Evolutionary conservation across 495 filamentous ascomycete species (phyloP).

Genomic region (Gamarada debralockiae): DNA sequence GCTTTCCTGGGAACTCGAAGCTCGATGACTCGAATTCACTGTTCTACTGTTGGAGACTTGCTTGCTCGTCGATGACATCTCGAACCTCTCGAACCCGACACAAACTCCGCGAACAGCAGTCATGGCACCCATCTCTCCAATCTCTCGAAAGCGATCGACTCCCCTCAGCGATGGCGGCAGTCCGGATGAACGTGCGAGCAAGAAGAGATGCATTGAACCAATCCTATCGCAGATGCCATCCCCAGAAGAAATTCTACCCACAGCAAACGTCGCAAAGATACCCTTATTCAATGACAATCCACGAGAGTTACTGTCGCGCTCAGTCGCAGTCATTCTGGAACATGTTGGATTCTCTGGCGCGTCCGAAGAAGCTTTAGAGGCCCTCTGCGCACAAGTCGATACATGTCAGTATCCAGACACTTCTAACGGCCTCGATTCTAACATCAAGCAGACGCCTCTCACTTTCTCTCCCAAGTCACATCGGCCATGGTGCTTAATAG

Average conservation of each 20-base stretch:
- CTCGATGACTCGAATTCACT: too few relatives aligned
- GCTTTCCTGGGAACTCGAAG: too few relatives aligned
- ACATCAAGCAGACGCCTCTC: conserved; percentile 41
- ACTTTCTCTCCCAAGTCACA: conserved; percentile 51
- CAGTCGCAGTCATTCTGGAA: conserved; percentile 11
- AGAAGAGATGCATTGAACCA: conserved; percentile 12
- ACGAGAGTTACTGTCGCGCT: conserved; percentile 16
- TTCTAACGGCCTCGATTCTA: conserved; percentile 1
- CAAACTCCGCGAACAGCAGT: background rate
- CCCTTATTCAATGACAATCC: conserved; percentile 22
- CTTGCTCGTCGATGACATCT: too few relatives aligned
- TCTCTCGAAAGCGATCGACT: conserved; percentile 18
- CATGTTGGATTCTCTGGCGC: conserved; percentile 21
- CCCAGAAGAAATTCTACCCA: background rate
- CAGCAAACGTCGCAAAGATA: background rate
- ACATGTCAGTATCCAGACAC: conserved; percentile 13
- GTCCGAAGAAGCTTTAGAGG: conserved; percentile 16
- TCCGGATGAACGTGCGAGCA: conserved; percentile 12
- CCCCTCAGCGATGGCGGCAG: conserved; percentile 17
- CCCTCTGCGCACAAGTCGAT: conserved; percentile 19
- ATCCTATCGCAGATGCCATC: conserved; percentile 13
- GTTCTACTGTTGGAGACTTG: too few relatives aligned
- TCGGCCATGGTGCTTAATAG: conserved; percentile 59
- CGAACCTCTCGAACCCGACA: background rate
- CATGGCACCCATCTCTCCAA: conserved; percentile 21